Evolutionary conservation across 2,329 filamentous ascomycete species (phyloP).

Genomic region (Pezicula rhizophila): DNA sequence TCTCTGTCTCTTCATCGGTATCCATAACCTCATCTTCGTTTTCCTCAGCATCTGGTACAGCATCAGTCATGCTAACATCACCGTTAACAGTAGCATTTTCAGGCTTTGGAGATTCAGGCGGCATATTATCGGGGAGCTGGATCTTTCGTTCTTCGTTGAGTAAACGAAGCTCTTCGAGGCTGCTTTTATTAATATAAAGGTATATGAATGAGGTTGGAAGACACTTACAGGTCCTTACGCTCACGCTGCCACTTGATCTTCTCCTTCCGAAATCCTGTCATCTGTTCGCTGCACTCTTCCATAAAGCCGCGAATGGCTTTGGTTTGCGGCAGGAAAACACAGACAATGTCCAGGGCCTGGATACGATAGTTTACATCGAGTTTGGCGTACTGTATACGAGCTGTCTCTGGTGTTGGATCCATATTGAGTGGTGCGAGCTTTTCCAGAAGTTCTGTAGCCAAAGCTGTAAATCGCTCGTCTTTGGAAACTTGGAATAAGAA

Average conservation of each 20-base stretch:
- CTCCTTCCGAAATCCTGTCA: conserved; percentile 91
- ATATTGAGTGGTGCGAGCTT: conserved; percentile 74
- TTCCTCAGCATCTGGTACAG: conserved; percentile 56
- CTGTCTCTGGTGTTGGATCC: conserved; percentile 70
- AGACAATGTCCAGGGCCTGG: conserved; percentile 75
- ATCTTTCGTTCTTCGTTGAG: conserved; percentile 71
- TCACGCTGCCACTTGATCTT: conserved; percentile 89
- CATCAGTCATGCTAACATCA: conserved; percentile 56
- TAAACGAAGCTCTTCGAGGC: conserved; percentile 63
- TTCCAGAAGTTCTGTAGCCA: conserved; percentile 72
- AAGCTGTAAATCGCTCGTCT: conserved; percentile 60
- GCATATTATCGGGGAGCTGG: conserved; percentile 65
- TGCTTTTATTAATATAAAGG: conserved; percentile 26
- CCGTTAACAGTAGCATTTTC: conserved; percentile 39
- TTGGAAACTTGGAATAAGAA: conserved; percentile 80
- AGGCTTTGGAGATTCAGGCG: conserved; percentile 48
- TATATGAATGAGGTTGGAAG: not conserved
- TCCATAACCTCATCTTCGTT: conserved; percentile 59
- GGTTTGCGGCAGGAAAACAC: conserved; percentile 79
- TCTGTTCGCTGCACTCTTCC: conserved; percentile 85
- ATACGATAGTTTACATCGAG: conserved; percentile 81
- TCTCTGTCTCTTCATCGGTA: conserved; percentile 66
- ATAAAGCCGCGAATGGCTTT: conserved; percentile 82
- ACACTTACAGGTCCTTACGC: conserved; percentile 57
- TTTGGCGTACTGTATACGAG: conserved; percentile 62